Evolutionary conservation across 1,284 basidiomycete genomes (phyloP).

Genomic region (Stereum hirsutum): DNA sequence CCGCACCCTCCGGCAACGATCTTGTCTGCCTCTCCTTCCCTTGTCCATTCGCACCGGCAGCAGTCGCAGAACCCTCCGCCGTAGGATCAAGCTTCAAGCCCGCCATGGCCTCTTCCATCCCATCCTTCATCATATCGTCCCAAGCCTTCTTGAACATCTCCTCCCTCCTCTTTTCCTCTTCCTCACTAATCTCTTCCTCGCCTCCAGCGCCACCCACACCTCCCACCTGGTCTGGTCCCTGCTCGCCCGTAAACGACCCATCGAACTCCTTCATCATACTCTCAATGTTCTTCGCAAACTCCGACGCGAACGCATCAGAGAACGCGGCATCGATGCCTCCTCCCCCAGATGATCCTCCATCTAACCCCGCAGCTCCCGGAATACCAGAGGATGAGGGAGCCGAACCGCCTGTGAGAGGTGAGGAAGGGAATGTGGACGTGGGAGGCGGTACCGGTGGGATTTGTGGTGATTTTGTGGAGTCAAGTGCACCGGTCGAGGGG

Average conservation of each 20-base stretch:
- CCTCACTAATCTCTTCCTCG: conserved; percentile 17
- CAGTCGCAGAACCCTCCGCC: conserved; percentile 17
- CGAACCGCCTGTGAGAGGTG: conserved; percentile 7
- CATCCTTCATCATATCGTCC: conserved; percentile 70
- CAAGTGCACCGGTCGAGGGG: conserved; percentile 11
- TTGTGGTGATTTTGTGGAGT: conserved; percentile 9
- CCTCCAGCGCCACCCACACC: conserved; percentile 1
- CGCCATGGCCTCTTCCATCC: conserved; percentile 34
- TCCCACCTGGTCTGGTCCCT: background rate
- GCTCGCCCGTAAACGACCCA: conserved; percentile 21
- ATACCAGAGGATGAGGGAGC: conserved; percentile 13
- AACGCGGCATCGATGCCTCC: no score
- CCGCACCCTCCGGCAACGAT: conserved; percentile 23
- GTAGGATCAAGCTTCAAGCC: conserved; percentile 21
- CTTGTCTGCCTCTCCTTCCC: conserved; percentile 9
- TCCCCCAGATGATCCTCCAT: no score
- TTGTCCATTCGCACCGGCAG: background rate
- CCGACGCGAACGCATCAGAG: conserved; percentile 51
- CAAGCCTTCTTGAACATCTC: conserved; percentile 55
- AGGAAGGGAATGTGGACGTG: conserved; percentile 15
- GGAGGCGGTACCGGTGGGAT: conserved; percentile 20
- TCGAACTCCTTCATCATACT: conserved; percentile 67
- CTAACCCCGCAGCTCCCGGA: conserved; percentile 27
- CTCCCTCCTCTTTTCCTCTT: conserved; percentile 29
- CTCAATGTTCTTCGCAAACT: conserved; percentile 81